A percentile compares a stretch with the other conserved stretches of the same genome.
Conservation (phyloP, 2,329 filamentous ascomycete genomes). For the Fusarium sp. region DNA sequence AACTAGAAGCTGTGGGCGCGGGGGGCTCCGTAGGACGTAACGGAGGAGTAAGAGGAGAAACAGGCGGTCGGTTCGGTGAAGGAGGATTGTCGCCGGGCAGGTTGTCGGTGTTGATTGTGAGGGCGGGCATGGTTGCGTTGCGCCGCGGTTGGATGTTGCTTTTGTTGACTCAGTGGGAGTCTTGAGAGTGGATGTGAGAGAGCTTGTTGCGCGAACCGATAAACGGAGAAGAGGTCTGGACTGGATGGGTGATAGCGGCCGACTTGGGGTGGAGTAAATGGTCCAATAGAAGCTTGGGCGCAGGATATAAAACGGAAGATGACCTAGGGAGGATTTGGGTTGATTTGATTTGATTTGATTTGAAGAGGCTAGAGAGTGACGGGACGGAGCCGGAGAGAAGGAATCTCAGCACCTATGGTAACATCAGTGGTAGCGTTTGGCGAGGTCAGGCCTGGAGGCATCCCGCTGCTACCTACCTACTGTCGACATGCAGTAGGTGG, state of each 20-base stretch:
- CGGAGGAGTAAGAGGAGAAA: conserved; percentile 68
- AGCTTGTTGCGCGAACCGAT: neutral
- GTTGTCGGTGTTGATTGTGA: conserved; percentile 50
- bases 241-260: conserved; percentile 8
- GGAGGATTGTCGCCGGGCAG: conserved; percentile 51
- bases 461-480: too few species aligned
- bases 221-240: too few species aligned
- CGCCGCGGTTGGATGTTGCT: conserved; percentile 9
- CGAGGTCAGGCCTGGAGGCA: conserved; percentile 6
- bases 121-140: conserved; percentile 48
- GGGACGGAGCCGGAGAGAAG: neutral
- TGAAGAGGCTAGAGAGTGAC: neutral
- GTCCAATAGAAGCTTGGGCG: too few species aligned
- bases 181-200: neutral
- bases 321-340: too few species aligned
- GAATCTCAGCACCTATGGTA: too few species aligned
- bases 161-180: conserved; percentile 17
- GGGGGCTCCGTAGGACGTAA: conserved; percentile 54
- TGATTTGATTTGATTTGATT: neutral
- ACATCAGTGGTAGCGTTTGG: conserved; percentile 11
- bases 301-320: too few species aligned
- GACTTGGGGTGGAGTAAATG: neutral
- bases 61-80: conserved; percentile 62
- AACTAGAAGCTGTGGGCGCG: conserved; percentile 36
- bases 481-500: too few species aligned